Base-by-base conservation (phyloP, 2,329 filamentous ascomycete species). In the Akanthomyces muscarius region DNA sequence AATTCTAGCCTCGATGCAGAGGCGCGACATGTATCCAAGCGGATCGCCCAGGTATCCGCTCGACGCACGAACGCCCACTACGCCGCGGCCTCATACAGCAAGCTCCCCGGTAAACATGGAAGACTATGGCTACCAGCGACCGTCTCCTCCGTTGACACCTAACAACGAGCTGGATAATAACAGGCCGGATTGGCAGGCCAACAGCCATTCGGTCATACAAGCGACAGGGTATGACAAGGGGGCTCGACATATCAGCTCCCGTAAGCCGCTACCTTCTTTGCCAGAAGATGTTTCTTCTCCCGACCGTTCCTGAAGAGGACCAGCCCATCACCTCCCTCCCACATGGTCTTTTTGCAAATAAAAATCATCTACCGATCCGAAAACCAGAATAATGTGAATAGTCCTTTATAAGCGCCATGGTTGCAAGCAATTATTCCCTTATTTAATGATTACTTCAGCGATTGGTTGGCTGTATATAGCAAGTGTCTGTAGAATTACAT, bases 191-290 rank as follows among this genome's bases (percentile, higher is more conserved):
- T 60, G 62, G 62, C 62, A 59, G 50, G 28, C 57, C 33, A 53
- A 18, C 36, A 36, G 69, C n/a, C 67, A 67, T 45, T 51, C 67
- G 21, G 65, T 65, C 8, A 65, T 67, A 18, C 68, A 48, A 30
- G 41, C 44, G 42, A 61, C 51, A 28, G 36, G 10, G n/a, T 51
- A 28, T n/a, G 63, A 52, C 48, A 59, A 23, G n/a, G 52, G 28
- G 56, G 60, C 45, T 41, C 68, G 68, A 36, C 68, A 69, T 7
- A 66, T 62, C 11, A 70, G 68, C 28, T 66, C 71, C 14, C 74
- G 77, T 44, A 81, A 81, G 63, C 78, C 78, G 3, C 69, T 82
- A 2, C 80, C 77, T 55, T 75, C 77, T 28, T 69, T 80, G 47
- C 78, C 77, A 4, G 74, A 77, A 65, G 73, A 78, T 62, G 69